Evolutionary conservation across 768 basidiomycete species (phyloP).

Genomic region (Suillus plorans): DNA sequence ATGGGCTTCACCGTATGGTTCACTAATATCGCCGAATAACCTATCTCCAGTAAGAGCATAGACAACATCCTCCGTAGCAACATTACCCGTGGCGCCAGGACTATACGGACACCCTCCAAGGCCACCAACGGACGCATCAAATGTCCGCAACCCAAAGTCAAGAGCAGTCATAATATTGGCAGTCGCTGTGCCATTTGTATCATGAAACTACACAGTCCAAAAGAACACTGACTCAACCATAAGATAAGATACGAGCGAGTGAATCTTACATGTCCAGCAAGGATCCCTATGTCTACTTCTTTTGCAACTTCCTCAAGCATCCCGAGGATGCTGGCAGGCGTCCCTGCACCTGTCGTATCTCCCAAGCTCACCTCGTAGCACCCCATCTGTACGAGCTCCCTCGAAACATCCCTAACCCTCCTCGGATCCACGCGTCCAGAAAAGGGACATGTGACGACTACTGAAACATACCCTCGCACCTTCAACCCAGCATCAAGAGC

Average conservation of each 20-base stretch:
- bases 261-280: constrained; percentile 61
- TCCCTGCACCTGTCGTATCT: constrained; percentile 89
- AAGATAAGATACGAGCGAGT: constrained; percentile 27
- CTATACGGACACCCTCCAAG: constrained; percentile 96
- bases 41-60: constrained; percentile 72
- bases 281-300: constrained; percentile 54
- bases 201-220: constrained; percentile 64
- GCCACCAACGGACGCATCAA: constrained; percentile 85
- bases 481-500: constrained; percentile 64
- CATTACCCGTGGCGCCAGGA: constrained; percentile 93
- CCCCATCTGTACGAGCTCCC: constrained; percentile 80
- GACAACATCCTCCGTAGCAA: constrained; percentile 89
- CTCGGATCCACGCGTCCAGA: constrained; percentile 70
- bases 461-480: constrained; percentile 85
- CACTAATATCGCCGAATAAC: constrained; percentile 51
- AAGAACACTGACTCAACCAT: background rate
- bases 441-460: constrained; percentile 83
- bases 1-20: constrained; percentile 11
- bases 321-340: constrained; percentile 61
- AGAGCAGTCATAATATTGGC: constrained; percentile 75
- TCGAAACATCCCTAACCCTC: constrained; percentile 66
- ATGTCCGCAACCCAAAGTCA: constrained; percentile 70
- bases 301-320: constrained; percentile 73
- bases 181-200: constrained; percentile 84
- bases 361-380: constrained; percentile 93